phyloP scores from a whole-genome alignment of 169 alveolate genomes.

The Plasmodium malariae region DNA sequence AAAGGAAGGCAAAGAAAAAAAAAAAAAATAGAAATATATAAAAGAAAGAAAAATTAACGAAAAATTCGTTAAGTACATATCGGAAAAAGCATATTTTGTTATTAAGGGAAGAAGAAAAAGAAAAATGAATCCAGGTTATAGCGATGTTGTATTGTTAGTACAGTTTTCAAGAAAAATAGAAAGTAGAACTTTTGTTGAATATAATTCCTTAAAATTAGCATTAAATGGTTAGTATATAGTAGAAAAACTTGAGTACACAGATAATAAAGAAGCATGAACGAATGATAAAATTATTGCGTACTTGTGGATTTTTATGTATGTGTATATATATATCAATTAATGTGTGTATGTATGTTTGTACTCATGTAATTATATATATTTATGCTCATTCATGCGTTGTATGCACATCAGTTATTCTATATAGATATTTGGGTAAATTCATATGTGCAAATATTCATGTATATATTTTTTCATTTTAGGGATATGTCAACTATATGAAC shows the following conservation, averaged over 20 bases:
- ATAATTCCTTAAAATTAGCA: slow-evolving; percentile 74
- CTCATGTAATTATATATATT: not conserved
- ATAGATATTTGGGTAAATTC: not conserved
- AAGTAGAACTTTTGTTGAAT: slow-evolving; percentile 77
- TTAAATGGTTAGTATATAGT: slow-evolving; percentile 48
- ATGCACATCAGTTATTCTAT: not conserved
- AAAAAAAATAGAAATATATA: not conserved
- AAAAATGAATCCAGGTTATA: slow-evolving; percentile 69
- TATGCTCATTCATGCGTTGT: not conserved
- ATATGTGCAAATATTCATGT: not conserved
- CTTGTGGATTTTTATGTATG: too few species aligned
- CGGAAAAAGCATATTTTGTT: slow-evolving; percentile 13
- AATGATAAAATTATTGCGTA: not conserved
- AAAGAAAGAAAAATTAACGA: too few species aligned
- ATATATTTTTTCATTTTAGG: slow-evolving; percentile 12
- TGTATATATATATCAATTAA: too few species aligned
- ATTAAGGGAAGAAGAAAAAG: slow-evolving; percentile 4
- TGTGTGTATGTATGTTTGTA: not conserved
- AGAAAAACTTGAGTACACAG: not conserved
- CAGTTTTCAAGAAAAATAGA: slow-evolving; percentile 73
- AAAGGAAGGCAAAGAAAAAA: slow-evolving; percentile 7
- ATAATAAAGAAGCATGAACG: not conserved
- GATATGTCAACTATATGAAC: slow-evolving; percentile 76
- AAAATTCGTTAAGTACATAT: too few species aligned
- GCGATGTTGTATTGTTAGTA: slow-evolving; percentile 74